Base-by-base conservation (phyloP, 2,329 filamentous ascomycete genomes). In the Epichloe sp. region DNA sequence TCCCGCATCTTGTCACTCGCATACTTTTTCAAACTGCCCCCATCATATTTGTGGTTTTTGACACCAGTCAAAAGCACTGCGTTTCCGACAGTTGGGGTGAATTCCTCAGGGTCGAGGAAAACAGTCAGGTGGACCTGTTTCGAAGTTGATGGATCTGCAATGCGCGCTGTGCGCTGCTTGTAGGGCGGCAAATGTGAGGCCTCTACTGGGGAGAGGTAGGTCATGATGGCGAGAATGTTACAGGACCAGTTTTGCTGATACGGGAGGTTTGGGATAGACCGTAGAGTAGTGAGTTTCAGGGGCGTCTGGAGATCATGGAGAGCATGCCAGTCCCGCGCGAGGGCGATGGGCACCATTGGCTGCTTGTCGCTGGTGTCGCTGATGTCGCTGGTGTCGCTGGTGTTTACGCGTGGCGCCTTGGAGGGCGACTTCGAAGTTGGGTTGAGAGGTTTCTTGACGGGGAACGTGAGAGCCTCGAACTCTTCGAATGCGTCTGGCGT, bases 221-320 rank as follows among this genome's bases (percentile, higher is more conserved):
- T 62, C 3, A 79, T 54, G n/a, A 80, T 67, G 50, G 69, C 75
- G 3, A 80, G 69, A 6, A 78, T 65, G 54, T 79, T 79, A 60
- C 75, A 70, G 44, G 72, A 73, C 76, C 76, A 80, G 58, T 80
- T 80, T 53, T 79, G 75, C 49, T 72, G 72, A 62, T 76, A 79
- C 2, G 76, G 76, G 1, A 80, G 68, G 53, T 71, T 65, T 0
- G 76, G 73, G 47, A 80, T 73, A 6, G 70, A 65, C 45, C 67
- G 67, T 12, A 80, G 65, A 3, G 68, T 66, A 0, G 76, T 79
- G 31, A 80, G 71, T 55, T 75, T 78, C 15, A 78, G 64, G 0
- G 76, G 73, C 0, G 62, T 64, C 26, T 66, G 65, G 0, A 62
- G 66, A 48, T 73, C 60, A 47, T 68, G 64, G 0, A 62, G 66